Base-by-base conservation (phyloP, 2,329 filamentous ascomycete genomes). In the Beauveria varroae region DNA sequence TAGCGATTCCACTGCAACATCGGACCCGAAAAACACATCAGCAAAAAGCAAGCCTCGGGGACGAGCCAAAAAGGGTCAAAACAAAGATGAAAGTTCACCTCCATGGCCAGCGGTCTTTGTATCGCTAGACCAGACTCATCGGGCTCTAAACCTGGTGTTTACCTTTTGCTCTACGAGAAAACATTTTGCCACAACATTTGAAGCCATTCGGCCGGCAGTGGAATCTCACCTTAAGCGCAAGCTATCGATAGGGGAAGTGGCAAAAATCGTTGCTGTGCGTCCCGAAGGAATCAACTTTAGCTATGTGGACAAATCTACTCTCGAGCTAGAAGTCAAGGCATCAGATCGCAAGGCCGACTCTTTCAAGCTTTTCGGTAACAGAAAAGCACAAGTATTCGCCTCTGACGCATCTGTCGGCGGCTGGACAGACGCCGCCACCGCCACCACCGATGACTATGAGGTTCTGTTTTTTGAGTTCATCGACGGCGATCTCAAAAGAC, bases 111-210 rank as follows among this genome's bases (percentile, higher is more conserved):
- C 84, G 1, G 79, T 82, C 51, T 90, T 98, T 72, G 87, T 85
- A 61, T 78, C 80, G 47, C 80, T 98, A 9, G 86, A 88, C 28
- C 86, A 87, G 71, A 89, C 87, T 0, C 90, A 98, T 71, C 84
- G 86, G 63, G 93, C 95, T 1, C 76, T 99, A 63, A 99, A 96
- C 68, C 77, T 98, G 1, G 91, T 98, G 1, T 96, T 91, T 68
- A 98, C 95, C 0, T 98, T 99, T 71, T 96, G 91, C 76, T 95
- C 87, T 71, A 93, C 93, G 1, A 86, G 95, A 51, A 97, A 96
- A 71, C 90, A 98, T 68, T 81, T 98, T 30, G 87, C 90, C 0
- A 98, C 95, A 0, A 97, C 93, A 0, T 91, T 97, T 66, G 89
- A 95, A 18, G 96, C 89, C 6, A 89, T 99, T 52, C 91, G 87